Evolutionary conservation across 805 yeast species (phyloP).

Genomic region (Candida jianshihensis): DNA sequence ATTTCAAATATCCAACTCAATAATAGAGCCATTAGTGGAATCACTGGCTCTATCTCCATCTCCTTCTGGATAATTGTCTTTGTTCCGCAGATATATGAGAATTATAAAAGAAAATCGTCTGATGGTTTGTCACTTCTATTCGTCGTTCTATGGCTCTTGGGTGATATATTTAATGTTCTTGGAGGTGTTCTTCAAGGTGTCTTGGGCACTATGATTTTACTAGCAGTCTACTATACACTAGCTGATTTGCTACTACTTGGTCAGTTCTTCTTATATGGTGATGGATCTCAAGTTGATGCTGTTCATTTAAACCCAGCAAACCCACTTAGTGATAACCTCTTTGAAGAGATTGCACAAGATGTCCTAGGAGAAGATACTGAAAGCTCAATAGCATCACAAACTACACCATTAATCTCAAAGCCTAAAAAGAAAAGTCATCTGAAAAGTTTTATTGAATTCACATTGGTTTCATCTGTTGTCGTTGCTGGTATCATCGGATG

Average conservation of each 20-base stretch:
- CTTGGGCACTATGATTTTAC: conserved; percentile 86
- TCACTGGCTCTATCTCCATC: conserved; percentile 66
- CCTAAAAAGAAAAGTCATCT: conserved; percentile 14
- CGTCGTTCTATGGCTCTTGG: conserved; percentile 85
- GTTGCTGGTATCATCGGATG: conserved; percentile 84
- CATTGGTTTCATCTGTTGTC: conserved; percentile 60
- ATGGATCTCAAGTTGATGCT: conserved; percentile 53
- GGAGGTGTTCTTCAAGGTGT: conserved; percentile 90
- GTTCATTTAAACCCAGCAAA: conserved; percentile 85
- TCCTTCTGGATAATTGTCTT: conserved; percentile 98
- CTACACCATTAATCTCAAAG: not conserved
- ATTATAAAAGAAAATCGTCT: conserved; percentile 74
- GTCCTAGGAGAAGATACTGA: conserved; percentile 26
- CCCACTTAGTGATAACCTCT: conserved; percentile 68
- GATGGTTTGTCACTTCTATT: conserved; percentile 87
- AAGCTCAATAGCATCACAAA: conserved; percentile 6
- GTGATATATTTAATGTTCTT: conserved; percentile 87
- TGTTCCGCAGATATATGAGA: conserved; percentile 94
- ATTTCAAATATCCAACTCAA: conserved; percentile 18
- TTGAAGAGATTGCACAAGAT: conserved; percentile 50
- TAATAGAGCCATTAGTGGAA: conserved; percentile 22
- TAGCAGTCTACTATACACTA: conserved; percentile 86
- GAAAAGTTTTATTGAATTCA: conserved; percentile 22
- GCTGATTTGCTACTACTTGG: conserved; percentile 81
- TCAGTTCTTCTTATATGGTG: conserved; percentile 80